Evolutionary conservation across 140 eudicot genomes (phyloP), one percentile per base, ranked within the genome.

Genomic region (Erigeron philadelphicus): DNA sequence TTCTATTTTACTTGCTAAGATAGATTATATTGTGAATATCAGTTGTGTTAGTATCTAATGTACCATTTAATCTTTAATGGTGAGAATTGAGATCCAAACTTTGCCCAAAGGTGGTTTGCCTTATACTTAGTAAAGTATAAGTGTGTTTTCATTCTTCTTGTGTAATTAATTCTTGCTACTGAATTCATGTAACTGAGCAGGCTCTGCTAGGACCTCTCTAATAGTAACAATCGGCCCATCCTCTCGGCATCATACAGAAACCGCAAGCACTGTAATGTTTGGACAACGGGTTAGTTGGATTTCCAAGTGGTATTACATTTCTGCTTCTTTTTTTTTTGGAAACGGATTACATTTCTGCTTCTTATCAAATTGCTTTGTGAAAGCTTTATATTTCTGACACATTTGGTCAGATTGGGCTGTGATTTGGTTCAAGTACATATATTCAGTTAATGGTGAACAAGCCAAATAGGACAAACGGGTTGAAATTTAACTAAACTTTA

Each of bases 191-290:
- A 77, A 67, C 67, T 4, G 19, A 68, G 63, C 89, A 90, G 97
- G 97, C 57, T 85, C 90, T 65, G 97, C 97, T 68, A 79, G 95
- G 72, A 90, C 97, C 69, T 90, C 97, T 35, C 90, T 90, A 48
- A 88, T 90, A 60, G 84, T 88, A 67, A 88, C 95, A 21, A 75
- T 88, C 31, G 97, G 97, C 8, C 94, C 96, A 61, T 90, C 97
- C 75, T 83, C 89, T 71, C 85, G 88, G 13, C 88, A 90, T 80
- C 82, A 83, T 76, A 74, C 86, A 78, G 97, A 90, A 80, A 87
- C 97, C 19, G 77, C 95, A 75, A 90, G 96, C 81, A 88, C 97
- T 61, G 59, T 90, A 67, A 88, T 90, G 95, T 90, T 90, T 80
- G 97, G 97, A 58, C 97, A 90, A 76, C 75, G 97, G 84, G 97